Conservation (phyloP, 2,329 filamentous ascomycete species). For the Diaporthe aspalathi region DNA sequence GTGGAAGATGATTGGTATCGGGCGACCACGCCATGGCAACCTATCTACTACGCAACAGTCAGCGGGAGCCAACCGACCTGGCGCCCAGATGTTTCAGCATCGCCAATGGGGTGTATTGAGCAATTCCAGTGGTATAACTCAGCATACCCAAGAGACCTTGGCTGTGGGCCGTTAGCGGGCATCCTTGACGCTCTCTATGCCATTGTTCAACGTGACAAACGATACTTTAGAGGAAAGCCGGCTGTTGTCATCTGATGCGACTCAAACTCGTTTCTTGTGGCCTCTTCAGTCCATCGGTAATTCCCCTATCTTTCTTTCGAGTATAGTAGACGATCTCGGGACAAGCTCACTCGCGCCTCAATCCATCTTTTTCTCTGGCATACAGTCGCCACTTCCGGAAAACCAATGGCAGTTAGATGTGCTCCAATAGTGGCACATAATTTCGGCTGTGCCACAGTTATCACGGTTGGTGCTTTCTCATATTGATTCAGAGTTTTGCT, state of each 20-base stretch:
- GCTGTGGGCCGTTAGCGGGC: slow-evolving; percentile 19
- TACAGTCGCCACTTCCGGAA: slow-evolving; percentile 12
- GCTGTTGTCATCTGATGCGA: not conserved
- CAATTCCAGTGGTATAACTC: slow-evolving; percentile 35
- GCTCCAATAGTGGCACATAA: slow-evolving; percentile 34
- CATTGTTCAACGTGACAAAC: not conserved
- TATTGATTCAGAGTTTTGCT: too few relatives aligned
- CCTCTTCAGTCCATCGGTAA: not conserved
- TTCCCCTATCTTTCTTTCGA: not conserved
- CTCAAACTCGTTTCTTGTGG: not conserved
- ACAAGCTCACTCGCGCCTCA: not conserved
- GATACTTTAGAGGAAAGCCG: rapidly evolving
- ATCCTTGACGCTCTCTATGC: not conserved
- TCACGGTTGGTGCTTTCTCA: not conserved
- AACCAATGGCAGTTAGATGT: slow-evolving; percentile 42
- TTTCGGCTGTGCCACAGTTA: slow-evolving; percentile 28
- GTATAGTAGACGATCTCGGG: not conserved
- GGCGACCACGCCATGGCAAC: not conserved
- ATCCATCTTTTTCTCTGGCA: rapidly evolving
- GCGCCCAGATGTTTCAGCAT: slow-evolving; percentile 31
- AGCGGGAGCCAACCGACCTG: not conserved
- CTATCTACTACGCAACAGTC: rapidly evolving
- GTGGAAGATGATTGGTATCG: slow-evolving; percentile 35
- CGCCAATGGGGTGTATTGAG: slow-evolving; percentile 33
- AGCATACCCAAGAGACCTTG: not conserved